Base-by-base conservation (phyloP, 169 alveolate species). In the Plasmodium billcollinsi region DNA sequence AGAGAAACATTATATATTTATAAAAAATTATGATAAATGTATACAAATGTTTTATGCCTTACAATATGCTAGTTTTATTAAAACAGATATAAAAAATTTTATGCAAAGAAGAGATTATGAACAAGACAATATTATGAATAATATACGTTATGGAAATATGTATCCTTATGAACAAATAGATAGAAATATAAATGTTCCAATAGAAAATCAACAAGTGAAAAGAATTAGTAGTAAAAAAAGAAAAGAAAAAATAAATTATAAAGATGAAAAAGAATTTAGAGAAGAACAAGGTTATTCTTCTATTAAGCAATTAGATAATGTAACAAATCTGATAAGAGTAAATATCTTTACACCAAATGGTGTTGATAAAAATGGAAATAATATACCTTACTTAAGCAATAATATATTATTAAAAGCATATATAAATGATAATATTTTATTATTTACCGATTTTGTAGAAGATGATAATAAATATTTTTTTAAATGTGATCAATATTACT, bases 11-110 rank as follows among this genome's bases (percentile, higher is more conserved):
- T 86, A 86, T 56, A 54, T 86, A 71, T 86, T 86, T 47, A 71
- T 86, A 72, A 86, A 86, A 50, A 18, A 54, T 15, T 59, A 73
- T 21, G 92, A 86, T 86, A 86, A 86, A 65, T 56, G 62, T n/a
- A 52, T 86, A 54, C 49, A 76, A 49, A 86, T 94, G 88, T 83
- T 78, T 90, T 92, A 94, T 90, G 96, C 95, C 58, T 86, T 94
- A 47, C 94, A 88, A 62, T 94, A 94, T 43, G 95, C 95, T 24
- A 95, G 95, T 14, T 92, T 94, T 93, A 86, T 94, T 45, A 78
- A 62, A 15, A 91, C 92, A 26, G 75, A 90, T 26, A 49, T 58
- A 45, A 72, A 86, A 54, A 56, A 72, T 12, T 90, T 80, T 70
- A 58, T 67, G 4, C 73, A 61, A 88, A 73, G 88, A 26, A 62